Evolutionary conservation across 768 basidiomycete species (phyloP).

Genomic region (Psilocybe azurescens): DNA sequence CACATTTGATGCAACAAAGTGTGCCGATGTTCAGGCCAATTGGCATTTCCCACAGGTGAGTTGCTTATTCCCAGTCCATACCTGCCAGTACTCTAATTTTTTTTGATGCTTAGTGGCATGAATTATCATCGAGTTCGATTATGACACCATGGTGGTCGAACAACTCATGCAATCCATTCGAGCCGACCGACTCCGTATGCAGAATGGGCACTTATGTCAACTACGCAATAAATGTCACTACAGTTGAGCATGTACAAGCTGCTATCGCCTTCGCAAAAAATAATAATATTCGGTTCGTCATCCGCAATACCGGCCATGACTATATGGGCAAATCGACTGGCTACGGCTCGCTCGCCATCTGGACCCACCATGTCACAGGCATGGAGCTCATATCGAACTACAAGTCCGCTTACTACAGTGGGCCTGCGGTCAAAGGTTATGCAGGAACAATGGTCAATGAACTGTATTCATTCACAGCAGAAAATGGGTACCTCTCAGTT

Average conservation of each 20-base stretch:
- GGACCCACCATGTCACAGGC: conserved; percentile 23
- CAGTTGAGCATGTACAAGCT: conserved; percentile 24
- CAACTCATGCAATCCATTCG: neutral
- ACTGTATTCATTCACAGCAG: neutral
- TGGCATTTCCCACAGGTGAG: neutral
- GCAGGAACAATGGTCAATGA: neutral
- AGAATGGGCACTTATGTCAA: neutral
- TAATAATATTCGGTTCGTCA: conserved; percentile 27
- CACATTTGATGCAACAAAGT: neutral
- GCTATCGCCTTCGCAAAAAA: conserved; percentile 25
- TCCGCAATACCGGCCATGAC: conserved; percentile 31
- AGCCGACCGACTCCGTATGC: neutral
- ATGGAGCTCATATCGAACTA: conserved; percentile 16
- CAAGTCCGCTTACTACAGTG: conserved; percentile 13
- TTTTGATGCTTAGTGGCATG: neutral
- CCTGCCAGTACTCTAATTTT: neutral
- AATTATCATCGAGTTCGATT: neutral
- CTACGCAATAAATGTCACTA: conserved; percentile 25
- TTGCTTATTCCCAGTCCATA: neutral
- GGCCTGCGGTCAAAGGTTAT: conserved; percentile 9
- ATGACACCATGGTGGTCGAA: conserved; percentile 5
- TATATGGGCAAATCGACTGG: conserved; percentile 29
- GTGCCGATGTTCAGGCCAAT: neutral
- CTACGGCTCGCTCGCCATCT: conserved; percentile 24
- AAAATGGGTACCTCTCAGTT: neutral